These are phyloP conservation scores for Chrysanthemum seticuspe DNA, from an alignment of 129 eudicot genomes.

Conservation along the genomic window DNA sequence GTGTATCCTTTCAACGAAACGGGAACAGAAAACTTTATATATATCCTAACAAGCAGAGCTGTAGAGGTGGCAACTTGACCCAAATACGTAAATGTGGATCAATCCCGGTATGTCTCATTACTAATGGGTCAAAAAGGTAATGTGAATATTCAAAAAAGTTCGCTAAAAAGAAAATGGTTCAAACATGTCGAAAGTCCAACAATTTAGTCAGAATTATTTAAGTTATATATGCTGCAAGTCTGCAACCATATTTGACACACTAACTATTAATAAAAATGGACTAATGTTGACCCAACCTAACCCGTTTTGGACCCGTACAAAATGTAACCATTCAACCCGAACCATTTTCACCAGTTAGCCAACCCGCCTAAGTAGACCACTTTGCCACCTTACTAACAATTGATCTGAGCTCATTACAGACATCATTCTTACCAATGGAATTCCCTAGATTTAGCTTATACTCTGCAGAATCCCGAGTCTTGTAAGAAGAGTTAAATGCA, in stretches of 20 bases:
- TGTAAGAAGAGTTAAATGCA: constrained; percentile 85
- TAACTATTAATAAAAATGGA: not conserved
- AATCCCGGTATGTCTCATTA: not conserved
- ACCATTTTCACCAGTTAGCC: not conserved
- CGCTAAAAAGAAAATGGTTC: not conserved
- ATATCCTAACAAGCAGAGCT: not conserved
- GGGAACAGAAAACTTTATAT: not conserved
- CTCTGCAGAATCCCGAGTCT: constrained; percentile 79
- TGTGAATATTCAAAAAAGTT: not conserved
- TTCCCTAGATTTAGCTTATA: constrained; percentile 89
- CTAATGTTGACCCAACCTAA: not conserved
- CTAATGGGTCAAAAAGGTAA: not conserved
- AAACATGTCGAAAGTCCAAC: not conserved
- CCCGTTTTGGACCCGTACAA: not conserved
- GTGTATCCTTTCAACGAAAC: constrained; percentile 7
- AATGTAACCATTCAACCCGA: too few relatives aligned
- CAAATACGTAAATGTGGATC: not conserved
- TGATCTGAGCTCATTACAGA: constrained; percentile 15
- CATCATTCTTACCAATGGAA: constrained; percentile 71
- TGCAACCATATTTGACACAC: not conserved
- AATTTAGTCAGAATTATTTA: too few relatives aligned
- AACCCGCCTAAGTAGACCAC: not conserved
- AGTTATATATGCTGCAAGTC: not conserved
- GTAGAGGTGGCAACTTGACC: not conserved
- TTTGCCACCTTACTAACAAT: constrained; percentile 7